These are phyloP conservation scores for Macadamia integrifolia DNA, from an alignment of 164 flowering plant genomes.

Conservation along the genomic window DNA sequence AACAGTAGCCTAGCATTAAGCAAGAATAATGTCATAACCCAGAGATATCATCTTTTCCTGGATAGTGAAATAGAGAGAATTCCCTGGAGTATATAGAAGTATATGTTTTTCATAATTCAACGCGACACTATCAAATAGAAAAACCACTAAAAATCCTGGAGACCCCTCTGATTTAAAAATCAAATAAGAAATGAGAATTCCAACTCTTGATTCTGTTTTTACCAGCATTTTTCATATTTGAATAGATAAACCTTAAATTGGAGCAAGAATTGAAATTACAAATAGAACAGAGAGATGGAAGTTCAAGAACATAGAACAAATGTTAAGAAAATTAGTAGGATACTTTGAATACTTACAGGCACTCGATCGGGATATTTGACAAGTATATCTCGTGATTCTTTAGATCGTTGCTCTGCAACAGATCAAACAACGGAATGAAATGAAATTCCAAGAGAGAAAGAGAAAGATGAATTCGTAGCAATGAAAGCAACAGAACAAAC, in stretches of 20 bases:
- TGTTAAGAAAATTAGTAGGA: not conserved
- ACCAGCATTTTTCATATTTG: not conserved
- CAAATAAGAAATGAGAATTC: too few species aligned
- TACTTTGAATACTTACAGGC: constrained; percentile 40
- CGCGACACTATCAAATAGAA: too few species aligned
- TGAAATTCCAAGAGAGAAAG: not conserved
- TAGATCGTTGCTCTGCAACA: constrained; percentile 46
- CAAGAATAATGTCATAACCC: not conserved
- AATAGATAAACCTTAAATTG: not conserved
- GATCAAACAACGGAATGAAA: constrained; percentile 1
- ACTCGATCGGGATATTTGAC: constrained; percentile 71
- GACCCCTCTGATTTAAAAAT: too few species aligned
- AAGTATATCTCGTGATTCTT: constrained; percentile 64
- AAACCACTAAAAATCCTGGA: too few species aligned
- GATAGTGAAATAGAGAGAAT: not conserved
- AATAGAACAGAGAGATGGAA: too few species aligned
- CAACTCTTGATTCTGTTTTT: too few species aligned
- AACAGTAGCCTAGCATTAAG: too few species aligned
- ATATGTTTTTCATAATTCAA: too few species aligned
- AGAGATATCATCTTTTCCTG: too few species aligned
- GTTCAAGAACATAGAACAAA: too few species aligned
- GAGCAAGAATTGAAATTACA: too few species aligned
- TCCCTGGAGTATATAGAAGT: too few species aligned
- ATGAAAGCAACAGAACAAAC: constrained; percentile 26
- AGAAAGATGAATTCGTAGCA: not conserved